Percentiles rank a stretch among this genome's conserved stretches.
Conservation (phyloP, 805 yeast species). For the Ogataea henricii region DNA sequence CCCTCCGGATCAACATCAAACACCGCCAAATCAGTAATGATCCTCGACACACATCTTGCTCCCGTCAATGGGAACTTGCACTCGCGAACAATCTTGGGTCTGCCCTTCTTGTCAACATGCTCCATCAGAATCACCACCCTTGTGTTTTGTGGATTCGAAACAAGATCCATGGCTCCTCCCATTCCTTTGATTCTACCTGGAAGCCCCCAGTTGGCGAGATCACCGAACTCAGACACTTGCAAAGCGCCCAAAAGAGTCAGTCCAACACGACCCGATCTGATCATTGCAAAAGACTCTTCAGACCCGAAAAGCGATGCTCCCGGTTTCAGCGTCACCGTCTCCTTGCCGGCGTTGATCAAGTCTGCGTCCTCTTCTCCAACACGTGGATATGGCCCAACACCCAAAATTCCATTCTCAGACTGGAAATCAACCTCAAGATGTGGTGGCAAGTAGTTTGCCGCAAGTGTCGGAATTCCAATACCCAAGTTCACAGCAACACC, state of each 20-base stretch:
- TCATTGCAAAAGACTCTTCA: slow-evolving; percentile 53
- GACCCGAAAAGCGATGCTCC: slow-evolving; percentile 54
- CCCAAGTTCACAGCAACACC: slow-evolving; percentile 50
- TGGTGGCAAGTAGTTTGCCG: slow-evolving; percentile 42
- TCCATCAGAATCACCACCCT: slow-evolving; percentile 50
- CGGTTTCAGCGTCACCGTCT: slow-evolving; percentile 45
- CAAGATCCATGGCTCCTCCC: slow-evolving; percentile 59
- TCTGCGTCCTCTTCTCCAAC: slow-evolving; percentile 49
- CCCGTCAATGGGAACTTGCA: slow-evolving; percentile 53
- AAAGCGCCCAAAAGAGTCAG: slow-evolving; percentile 50
- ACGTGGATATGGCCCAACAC: slow-evolving; percentile 49
- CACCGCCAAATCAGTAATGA: slow-evolving; percentile 51
- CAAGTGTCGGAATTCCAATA: slow-evolving; percentile 53
- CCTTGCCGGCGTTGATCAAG: slow-evolving; percentile 53
- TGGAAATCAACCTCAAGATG: slow-evolving; percentile 44
- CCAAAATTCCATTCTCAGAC: slow-evolving; percentile 51
- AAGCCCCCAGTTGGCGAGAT: slow-evolving; percentile 54
- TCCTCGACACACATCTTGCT: slow-evolving; percentile 43
- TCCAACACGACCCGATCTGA: slow-evolving; percentile 47
- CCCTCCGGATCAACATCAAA: slow-evolving; percentile 44
- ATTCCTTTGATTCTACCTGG: slow-evolving; percentile 54
- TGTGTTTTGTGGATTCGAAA: slow-evolving; percentile 46
- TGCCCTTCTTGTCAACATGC: slow-evolving; percentile 49
- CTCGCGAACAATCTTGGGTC: slow-evolving; percentile 45
- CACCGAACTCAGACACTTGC: slow-evolving; percentile 50